Percentiles rank a stretch among this genome's conserved stretches.
Evolutionary conservation across 164 flowering plant species (phyloP).

Genomic region (Vitis vinifera): DNA sequence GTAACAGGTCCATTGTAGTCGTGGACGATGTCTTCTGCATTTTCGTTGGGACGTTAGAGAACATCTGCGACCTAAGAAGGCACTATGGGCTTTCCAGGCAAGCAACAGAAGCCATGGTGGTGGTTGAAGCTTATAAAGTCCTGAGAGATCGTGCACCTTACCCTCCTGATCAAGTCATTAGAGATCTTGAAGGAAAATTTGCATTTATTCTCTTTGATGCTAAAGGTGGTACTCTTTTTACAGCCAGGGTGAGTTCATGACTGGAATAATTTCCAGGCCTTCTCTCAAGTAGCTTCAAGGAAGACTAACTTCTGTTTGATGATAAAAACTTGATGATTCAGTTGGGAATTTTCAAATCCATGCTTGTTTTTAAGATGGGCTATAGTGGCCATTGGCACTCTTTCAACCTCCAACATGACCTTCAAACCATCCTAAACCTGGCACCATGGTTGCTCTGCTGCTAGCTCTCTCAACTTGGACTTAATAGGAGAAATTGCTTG

Average conservation of each 20-base stretch:
- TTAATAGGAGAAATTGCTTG: no score
- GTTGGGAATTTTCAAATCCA: no score
- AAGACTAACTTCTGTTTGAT: no score
- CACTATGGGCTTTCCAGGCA: constrained; percentile 51
- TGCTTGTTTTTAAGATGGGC: no score
- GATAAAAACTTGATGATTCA: no score
- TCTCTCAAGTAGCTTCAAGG: no score
- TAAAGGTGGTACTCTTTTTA: constrained; percentile 24
- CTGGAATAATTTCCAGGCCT: background rate
- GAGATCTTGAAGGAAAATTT: constrained; percentile 50
- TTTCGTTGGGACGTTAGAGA: constrained; percentile 43
- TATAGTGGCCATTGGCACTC: no score
- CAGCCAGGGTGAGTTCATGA: constrained; percentile 36
- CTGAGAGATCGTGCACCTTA: constrained; percentile 59
- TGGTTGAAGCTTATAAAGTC: constrained; percentile 50
- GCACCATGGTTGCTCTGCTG: no score
- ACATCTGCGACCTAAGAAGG: constrained; percentile 31
- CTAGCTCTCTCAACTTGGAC: no score
- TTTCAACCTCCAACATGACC: no score
- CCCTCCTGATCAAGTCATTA: constrained; percentile 64
- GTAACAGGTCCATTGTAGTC: constrained; percentile 38
- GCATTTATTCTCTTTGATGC: constrained; percentile 55
- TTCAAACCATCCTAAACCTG: no score
- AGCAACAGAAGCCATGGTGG: constrained; percentile 45
- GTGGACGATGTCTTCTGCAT: constrained; percentile 56